Evolutionary conservation across 768 basidiomycete genomes (phyloP), one percentile per base, ranked within the genome.

Genomic region (Mycena indigotica): DNA sequence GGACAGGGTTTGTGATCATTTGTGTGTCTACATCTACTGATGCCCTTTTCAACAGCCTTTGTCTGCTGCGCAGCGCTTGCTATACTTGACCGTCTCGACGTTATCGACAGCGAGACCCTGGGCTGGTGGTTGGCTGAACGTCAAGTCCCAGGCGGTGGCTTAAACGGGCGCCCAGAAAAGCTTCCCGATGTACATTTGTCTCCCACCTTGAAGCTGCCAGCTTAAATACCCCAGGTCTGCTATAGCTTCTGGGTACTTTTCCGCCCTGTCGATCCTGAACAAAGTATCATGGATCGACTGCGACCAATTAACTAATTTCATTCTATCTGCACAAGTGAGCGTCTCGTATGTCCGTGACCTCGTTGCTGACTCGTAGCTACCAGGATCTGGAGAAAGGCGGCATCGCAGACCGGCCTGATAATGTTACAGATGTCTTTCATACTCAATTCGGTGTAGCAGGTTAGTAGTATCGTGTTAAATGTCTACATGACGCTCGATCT

Each of bases 111-210:
- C 2, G 82, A 91, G n/a, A 90, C 85, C 26, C 75, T 98, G 1
- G 89, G 79, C 2, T 95, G 93, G 89, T 98, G 97, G 97, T 74
- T 99, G 3, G 83, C 91, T 5, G 97, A 98, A 68, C 80, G 97
- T 5, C 97, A 99, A 69, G 78, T 97, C 13, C 89, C 95, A 0
- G 93, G 84, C 65, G 97, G 97, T 6, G 97, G 97, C 0, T 75
- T 99, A 57, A 98, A 98, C 64, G 97, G 96, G 0, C 80, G 97
- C n/a, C 97, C 97, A 10, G 93, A 99, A 70, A 99, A 99, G 74
- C 77, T 98, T 29, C 93, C 95, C 74, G 96, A 98, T 69, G 97
- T 96, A 64, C 65, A 87, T 79, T 24, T 13, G 24, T 17, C 26
- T 50, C 48, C 44, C 4, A 46, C 8, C 23, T 16, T 25, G 5